phyloP scores from a whole-genome alignment of 768 basidiomycete species.

The Suillus ampliporus region DNA sequence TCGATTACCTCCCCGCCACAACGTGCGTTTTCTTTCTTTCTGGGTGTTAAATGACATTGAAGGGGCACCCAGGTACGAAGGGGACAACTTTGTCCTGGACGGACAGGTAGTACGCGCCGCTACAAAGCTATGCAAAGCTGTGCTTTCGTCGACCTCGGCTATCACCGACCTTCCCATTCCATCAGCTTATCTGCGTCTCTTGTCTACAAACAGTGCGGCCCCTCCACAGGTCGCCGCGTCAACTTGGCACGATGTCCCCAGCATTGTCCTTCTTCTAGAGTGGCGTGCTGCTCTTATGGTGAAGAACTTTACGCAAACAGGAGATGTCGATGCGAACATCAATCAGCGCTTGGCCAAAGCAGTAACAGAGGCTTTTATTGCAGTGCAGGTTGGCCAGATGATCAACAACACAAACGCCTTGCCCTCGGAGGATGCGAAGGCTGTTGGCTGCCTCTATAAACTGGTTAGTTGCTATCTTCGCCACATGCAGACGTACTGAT shows the following conservation, averaged over 20 bases:
- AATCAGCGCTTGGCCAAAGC: slow-evolving; percentile 66
- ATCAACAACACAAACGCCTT: slow-evolving; percentile 39
- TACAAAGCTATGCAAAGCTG: slow-evolving; percentile 55
- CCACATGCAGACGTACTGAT: background rate
- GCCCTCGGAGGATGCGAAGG: slow-evolving; percentile 20
- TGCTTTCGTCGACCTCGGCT: slow-evolving; percentile 52
- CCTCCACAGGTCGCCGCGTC: slow-evolving; percentile 25
- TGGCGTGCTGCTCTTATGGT: slow-evolving; percentile 70
- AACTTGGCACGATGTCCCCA: slow-evolving; percentile 46
- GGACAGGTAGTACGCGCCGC: slow-evolving; percentile 77
- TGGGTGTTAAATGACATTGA: background rate
- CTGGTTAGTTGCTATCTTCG: slow-evolving; percentile 28
- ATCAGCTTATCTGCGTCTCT: slow-evolving; percentile 57
- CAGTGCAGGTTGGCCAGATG: slow-evolving; percentile 55
- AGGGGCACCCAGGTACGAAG: slow-evolving; percentile 59
- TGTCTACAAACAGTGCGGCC: slow-evolving; percentile 32
- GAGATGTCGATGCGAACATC: slow-evolving; percentile 53
- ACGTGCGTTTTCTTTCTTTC: slow-evolving; percentile 50
- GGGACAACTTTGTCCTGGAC: slow-evolving; percentile 80
- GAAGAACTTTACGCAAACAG: slow-evolving; percentile 39
- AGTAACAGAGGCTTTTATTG: slow-evolving; percentile 73
- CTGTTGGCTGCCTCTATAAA: slow-evolving; percentile 30
- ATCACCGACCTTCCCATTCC: slow-evolving; percentile 16
- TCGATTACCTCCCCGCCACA: slow-evolving; percentile 65
- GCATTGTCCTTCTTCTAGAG: slow-evolving; percentile 57